Evolutionary conservation across 1,284 basidiomycete genomes (phyloP), one percentile per base, ranked within the genome.

Genomic region (Acaromyces ingoldii): DNA sequence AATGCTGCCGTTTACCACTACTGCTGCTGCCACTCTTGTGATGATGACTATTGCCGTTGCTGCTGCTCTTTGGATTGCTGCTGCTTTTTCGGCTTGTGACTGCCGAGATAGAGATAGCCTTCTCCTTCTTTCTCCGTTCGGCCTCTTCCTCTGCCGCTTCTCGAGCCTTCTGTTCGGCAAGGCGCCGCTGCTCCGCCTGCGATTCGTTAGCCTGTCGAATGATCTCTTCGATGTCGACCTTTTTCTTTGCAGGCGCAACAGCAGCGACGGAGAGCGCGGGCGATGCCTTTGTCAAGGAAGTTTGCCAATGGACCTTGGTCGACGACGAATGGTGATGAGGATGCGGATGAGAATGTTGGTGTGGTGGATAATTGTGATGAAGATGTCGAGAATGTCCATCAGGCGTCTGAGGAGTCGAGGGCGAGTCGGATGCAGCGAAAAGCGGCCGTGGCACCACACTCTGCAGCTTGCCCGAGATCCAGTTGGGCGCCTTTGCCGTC

Each of bases 201-300:
- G 60, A 57, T 46, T 65, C 70, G 49, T 71, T 71, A 3, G 70
- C 72, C 24, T 63, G 62, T 15, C 70, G 62, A 30, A 74, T 74
- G 43, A 74, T 74, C 28, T 74, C 72, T 37, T 67, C 63, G 51
- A 74, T 65, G n/a, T n/a, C n/a, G n/a, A n/a, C n/a, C n/a, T n/a
- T n/a, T n/a, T n/a, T n/a, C n/a, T n/a, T n/a, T n/a, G n/a, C n/a
- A n/a, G n/a, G n/a, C n/a, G n/a, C n/a, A n/a, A n/a, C n/a, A n/a
- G n/a, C n/a, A n/a, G n/a, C n/a, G n/a, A n/a, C n/a, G n/a, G n/a
- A n/a, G n/a, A n/a, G n/a, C n/a, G n/a, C n/a, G n/a, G n/a, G n/a
- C n/a, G n/a, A n/a, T n/a, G n/a, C n/a, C n/a, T n/a, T n/a, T n/a
- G n/a, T n/a, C n/a, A n/a, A n/a, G n/a, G n/a, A n/a, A n/a, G n/a